Conservation (phyloP, 2,329 filamentous ascomycete genomes). For the Ilyonectria sp. region DNA sequence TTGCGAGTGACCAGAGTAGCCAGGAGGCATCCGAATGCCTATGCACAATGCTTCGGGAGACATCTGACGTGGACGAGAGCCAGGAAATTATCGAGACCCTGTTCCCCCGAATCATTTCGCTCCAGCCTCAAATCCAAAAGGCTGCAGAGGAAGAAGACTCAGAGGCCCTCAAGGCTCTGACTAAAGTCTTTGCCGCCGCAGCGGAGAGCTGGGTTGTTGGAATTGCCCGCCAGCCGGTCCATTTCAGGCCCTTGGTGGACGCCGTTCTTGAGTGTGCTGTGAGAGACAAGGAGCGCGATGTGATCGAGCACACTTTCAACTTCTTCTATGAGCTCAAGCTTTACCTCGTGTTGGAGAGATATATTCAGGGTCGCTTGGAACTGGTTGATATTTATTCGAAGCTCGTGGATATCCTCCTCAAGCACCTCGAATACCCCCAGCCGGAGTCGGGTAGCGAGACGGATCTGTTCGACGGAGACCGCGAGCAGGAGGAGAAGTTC, state of each 20-base stretch:
- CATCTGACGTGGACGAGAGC: constrained; percentile 92
- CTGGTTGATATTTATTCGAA: constrained; percentile 88
- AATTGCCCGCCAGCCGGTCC: constrained; percentile 85
- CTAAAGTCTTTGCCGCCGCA: constrained; percentile 91
- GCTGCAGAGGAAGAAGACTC: constrained; percentile 85
- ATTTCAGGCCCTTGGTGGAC: constrained; percentile 90
- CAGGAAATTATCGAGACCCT: constrained; percentile 85
- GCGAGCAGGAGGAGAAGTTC: constrained; percentile 97
- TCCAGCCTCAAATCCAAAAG: constrained; percentile 83
- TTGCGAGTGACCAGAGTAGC: constrained; percentile 83
- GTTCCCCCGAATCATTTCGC: constrained; percentile 83
- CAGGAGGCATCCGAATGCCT: constrained; percentile 93
- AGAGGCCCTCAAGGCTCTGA: constrained; percentile 89
- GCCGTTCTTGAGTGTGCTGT: constrained; percentile 92
- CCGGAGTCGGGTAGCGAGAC: constrained; percentile 80
- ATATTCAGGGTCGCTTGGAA: constrained; percentile 84
- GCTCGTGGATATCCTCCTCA: constrained; percentile 93
- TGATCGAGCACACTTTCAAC: constrained; percentile 92
- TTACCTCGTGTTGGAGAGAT: constrained; percentile 91
- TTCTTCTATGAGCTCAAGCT: constrained; percentile 99
- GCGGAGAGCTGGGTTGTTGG: constrained; percentile 95
- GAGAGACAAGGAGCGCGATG: constrained; percentile 89
- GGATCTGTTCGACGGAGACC: constrained; percentile 95
- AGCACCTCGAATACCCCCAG: constrained; percentile 88
- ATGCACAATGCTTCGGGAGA: constrained; percentile 92